These are phyloP conservation scores for Tolypocladium guangdongense DNA, from an alignment of 2,329 filamentous ascomycete genomes.

Conservation along the genomic window DNA sequence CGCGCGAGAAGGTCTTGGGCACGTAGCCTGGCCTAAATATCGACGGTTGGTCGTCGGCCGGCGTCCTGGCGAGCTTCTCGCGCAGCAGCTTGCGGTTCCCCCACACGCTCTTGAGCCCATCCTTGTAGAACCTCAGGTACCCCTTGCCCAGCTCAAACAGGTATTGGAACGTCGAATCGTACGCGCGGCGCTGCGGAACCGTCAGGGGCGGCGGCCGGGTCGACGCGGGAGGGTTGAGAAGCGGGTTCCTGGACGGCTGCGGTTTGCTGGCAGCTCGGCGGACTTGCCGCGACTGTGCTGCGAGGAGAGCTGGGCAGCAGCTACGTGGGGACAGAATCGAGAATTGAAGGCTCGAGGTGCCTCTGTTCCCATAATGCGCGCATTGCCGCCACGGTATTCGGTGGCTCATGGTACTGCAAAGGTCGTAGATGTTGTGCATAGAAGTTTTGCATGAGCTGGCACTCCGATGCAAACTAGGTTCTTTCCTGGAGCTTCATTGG, in stretches of 20 bases:
- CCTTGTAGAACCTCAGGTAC: constrained; percentile 80
- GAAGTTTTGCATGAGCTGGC: background rate
- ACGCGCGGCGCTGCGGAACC: constrained; percentile 42
- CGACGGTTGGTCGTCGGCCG: constrained; percentile 43
- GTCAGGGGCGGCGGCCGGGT: constrained; percentile 63
- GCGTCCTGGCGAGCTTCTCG: constrained; percentile 28
- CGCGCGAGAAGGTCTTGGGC: constrained; percentile 38
- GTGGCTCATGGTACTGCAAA: constrained; percentile 16
- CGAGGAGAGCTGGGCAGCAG: constrained; percentile 5
- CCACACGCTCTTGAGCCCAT: constrained; percentile 64
- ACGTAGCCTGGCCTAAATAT: constrained; percentile 22
- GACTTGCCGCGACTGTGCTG: constrained; percentile 10
- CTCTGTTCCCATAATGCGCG: constrained; percentile 9
- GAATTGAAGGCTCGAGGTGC: background rate
- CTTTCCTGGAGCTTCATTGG: background rate
- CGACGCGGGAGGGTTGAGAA: constrained; percentile 59
- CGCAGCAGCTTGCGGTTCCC: constrained; percentile 48
- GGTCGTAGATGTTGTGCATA: background rate
- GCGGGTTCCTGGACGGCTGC: constrained; percentile 17
- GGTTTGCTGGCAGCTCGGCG: constrained; percentile 10
- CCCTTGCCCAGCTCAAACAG: constrained; percentile 57
- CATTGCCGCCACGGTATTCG: constrained; percentile 20
- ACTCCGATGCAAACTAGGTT: background rate
- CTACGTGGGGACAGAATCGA: constrained; percentile 1
- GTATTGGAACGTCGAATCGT: constrained; percentile 28